These are phyloP conservation scores for Carex sylvatica DNA, from an alignment of 202 grass and related monocot genomes.

Conservation along the genomic window DNA sequence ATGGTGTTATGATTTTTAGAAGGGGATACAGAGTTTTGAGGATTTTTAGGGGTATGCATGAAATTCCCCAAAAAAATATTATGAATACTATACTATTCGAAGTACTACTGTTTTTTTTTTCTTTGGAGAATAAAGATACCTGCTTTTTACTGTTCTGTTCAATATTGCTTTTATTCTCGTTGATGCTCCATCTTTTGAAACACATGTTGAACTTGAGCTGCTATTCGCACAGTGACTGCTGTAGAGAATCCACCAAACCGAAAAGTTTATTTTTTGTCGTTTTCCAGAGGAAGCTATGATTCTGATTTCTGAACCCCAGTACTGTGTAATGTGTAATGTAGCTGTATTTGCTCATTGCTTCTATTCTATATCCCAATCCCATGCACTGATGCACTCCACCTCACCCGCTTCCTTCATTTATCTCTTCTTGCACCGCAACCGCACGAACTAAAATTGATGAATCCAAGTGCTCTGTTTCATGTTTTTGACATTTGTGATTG, in stretches of 20 bases:
- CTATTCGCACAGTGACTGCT: background rate
- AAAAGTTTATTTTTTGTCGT: conserved; percentile 16
- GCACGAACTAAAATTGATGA: background rate
- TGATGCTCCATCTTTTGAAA: no score
- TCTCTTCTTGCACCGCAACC: conserved; percentile 7
- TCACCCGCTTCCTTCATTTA: background rate
- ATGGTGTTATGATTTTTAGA: no score
- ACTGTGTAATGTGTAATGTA: background rate
- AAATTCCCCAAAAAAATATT: no score
- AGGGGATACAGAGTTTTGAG: no score
- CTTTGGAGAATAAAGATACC: no score
- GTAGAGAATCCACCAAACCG: background rate
- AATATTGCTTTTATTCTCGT: no score
- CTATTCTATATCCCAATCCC: background rate
- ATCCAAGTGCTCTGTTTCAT: background rate
- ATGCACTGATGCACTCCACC: background rate
- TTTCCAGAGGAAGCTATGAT: background rate
- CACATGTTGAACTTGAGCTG: background rate
- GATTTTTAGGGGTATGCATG: no score
- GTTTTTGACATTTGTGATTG: background rate
- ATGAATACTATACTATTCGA: no score
- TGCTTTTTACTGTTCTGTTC: no score
- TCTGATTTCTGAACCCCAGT: background rate
- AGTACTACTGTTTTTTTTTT: no score
- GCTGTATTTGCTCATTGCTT: background rate